Evolutionary conservation across 305 asterid genomes (phyloP), one percentile per base, ranked within the genome.

Genomic region (Andrographis paniculata): DNA sequence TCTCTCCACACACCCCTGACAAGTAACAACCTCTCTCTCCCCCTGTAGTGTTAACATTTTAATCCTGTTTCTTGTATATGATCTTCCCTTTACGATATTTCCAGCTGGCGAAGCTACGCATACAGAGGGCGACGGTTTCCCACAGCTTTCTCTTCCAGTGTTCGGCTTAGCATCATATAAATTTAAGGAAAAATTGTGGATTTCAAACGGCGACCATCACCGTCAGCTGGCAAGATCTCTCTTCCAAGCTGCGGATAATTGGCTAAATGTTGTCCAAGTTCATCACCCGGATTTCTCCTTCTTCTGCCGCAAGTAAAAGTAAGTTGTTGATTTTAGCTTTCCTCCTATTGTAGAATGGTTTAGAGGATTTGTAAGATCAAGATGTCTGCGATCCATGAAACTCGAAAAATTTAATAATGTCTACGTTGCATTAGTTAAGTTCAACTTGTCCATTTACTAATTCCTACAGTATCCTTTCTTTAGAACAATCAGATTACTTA

Each of bases 111-210:
- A n/a, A n/a, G n/a, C n/a, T n/a, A n/a, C n/a, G n/a, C n/a, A n/a
- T n/a, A n/a, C n/a, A n/a, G n/a, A n/a, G 63, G 53, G 58, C 24
- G 81, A 79, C 37, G 77, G 75, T 1, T 62, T 63, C 17, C 76
- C 89, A 20, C 78, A 67, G 65, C 60, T 83, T 21, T 71, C 69
- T 4, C 75, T 91, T 31, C 93, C 96, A 6, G 82, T 71, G 45
- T 91, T 83, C 59, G 99, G 95, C 42, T 80, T 91, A 1, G 96
- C 95, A 46, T 71, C 85, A 0, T 80, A 87, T 61, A 91, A 79
- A 64, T 81, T 77, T 52, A 87, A 71, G 68, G 66, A 59, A 41
- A 65, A 94, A 16, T 45, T 70, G 31, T 81, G 93, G 93, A 72
- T 74, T 12, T 74, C 84, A 15, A 50, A 53, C 38, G 71, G 51